A percentile compares a stretch with the other conserved stretches of the same genome.
These are phyloP conservation scores for Yamadazyma spencermartinsiae DNA, from an alignment of 1,139 yeast genomes.

Conservation along the genomic window DNA sequence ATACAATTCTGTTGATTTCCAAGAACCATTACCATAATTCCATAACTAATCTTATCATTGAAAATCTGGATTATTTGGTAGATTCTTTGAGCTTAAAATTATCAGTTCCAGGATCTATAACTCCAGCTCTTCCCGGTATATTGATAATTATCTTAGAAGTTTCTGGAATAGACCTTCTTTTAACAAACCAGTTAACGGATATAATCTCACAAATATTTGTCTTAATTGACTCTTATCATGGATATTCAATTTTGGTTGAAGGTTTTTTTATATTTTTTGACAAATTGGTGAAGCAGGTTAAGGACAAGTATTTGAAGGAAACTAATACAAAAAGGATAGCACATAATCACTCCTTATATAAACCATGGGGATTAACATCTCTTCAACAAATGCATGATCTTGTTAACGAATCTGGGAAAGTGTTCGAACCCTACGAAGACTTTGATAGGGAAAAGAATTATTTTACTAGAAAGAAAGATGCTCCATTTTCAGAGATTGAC, in stretches of 20 bases:
- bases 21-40: slow-evolving; percentile 57
- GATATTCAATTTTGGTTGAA: slow-evolving; percentile 68
- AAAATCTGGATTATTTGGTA: slow-evolving; percentile 77
- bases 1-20: slow-evolving; percentile 41
- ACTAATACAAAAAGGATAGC: slow-evolving; percentile 4
- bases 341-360: slow-evolving; percentile 26
- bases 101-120: slow-evolving; percentile 60
- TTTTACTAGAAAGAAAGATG: slow-evolving; percentile 32
- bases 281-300: slow-evolving; percentile 59
- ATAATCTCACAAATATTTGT: slow-evolving; percentile 72
- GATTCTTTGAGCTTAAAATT: slow-evolving; percentile 72
- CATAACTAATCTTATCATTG: slow-evolving; percentile 52
- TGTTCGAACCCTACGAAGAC: slow-evolving; percentile 29
- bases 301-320: slow-evolving; percentile 31
- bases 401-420: slow-evolving; percentile 38
- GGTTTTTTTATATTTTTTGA: slow-evolving; percentile 75
- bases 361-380: slow-evolving; percentile 58
- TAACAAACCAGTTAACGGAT: slow-evolving; percentile 62
- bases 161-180: slow-evolving; percentile 64
- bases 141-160: slow-evolving; percentile 65
- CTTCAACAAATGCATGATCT: slow-evolving; percentile 40
- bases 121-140: slow-evolving; percentile 74
- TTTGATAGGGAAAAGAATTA: slow-evolving; percentile 37
- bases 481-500: slow-evolving; percentile 35
- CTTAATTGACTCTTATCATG: slow-evolving; percentile 80